Conservation (phyloP, 768 basidiomycete genomes). For the Rhizopogon roseolus region DNA sequence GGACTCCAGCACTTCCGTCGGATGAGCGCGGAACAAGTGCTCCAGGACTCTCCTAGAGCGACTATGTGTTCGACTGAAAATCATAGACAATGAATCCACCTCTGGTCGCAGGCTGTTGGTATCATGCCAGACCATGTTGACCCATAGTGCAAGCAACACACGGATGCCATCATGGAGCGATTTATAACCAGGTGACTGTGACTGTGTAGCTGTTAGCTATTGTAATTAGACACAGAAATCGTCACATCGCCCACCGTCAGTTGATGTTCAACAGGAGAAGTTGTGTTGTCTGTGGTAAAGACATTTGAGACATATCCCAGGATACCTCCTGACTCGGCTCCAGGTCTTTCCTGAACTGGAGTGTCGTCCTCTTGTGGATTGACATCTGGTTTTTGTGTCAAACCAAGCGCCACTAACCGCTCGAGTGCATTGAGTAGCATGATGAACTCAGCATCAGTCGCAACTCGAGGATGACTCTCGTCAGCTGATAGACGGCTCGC, state of each 20-base stretch:
- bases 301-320: slow-evolving; percentile 91
- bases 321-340: slow-evolving; percentile 57
- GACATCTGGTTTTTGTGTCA: slow-evolving; percentile 52
- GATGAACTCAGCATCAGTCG: slow-evolving; percentile 78
- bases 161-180: slow-evolving; percentile 78
- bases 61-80: slow-evolving; percentile 59
- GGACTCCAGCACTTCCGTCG: slow-evolving; percentile 79
- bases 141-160: slow-evolving; percentile 77
- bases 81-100: slow-evolving; percentile 64
- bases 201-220: slow-evolving; percentile 25
- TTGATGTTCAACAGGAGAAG: slow-evolving; percentile 46
- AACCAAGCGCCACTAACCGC: slow-evolving; percentile 68
- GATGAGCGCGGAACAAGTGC: slow-evolving; percentile 76
- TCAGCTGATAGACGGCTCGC: slow-evolving; percentile 34
- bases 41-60: slow-evolving; percentile 81
- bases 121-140: slow-evolving; percentile 46
- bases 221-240: neutral
- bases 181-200: slow-evolving; percentile 69
- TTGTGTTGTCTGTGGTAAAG: slow-evolving; percentile 67
- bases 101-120: slow-evolving; percentile 44
- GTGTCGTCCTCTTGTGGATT: slow-evolving; percentile 54
- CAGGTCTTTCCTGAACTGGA: slow-evolving; percentile 44
- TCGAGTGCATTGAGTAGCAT: slow-evolving; percentile 86
- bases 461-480: slow-evolving; percentile 41
- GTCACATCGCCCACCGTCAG: slow-evolving; percentile 42